These are phyloP conservation scores for Tuber melanosporum DNA, from an alignment of 495 filamentous ascomycete species.

Conservation along the genomic window DNA sequence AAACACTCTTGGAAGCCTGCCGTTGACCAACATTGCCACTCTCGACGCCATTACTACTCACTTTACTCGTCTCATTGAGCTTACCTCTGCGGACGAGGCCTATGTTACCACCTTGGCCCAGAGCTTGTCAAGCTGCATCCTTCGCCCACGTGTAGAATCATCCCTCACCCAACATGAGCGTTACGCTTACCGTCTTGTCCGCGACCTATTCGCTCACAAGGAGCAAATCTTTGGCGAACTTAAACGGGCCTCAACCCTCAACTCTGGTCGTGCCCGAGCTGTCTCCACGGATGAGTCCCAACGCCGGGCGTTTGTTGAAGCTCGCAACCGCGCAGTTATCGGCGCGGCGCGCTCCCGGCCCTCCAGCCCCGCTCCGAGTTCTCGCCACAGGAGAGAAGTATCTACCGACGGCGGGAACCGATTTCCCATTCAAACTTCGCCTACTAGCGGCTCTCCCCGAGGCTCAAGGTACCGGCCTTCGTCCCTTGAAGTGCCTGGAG, in stretches of 20 bases:
- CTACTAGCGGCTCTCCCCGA: slow-evolving; percentile 51
- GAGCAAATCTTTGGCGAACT: slow-evolving; percentile 91
- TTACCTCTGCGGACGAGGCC: slow-evolving; percentile 89
- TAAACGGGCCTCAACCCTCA: slow-evolving; percentile 74
- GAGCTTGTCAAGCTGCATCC: slow-evolving; percentile 73
- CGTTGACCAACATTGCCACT: slow-evolving; percentile 95
- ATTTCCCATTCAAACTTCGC: slow-evolving; percentile 76
- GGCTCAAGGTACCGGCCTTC: slow-evolving; percentile 29
- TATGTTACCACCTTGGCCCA: slow-evolving; percentile 73
- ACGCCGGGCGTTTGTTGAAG: slow-evolving; percentile 87
- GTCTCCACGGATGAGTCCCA: slow-evolving; percentile 96
- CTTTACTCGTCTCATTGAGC: slow-evolving; percentile 91
- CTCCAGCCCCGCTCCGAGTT: slow-evolving; percentile 63
- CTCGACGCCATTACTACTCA: slow-evolving; percentile 97
- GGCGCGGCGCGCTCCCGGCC: slow-evolving; percentile 63
- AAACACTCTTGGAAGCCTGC: slow-evolving; percentile 88
- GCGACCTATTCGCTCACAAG: slow-evolving; percentile 89
- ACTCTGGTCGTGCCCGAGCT: slow-evolving; percentile 69
- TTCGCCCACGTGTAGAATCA: slow-evolving; percentile 77
- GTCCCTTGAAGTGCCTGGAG: slow-evolving; percentile 57
- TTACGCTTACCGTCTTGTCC: slow-evolving; percentile 82
- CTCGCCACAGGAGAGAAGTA: slow-evolving; percentile 65
- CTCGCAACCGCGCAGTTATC: slow-evolving; percentile 75
- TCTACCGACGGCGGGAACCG: slow-evolving; percentile 71
- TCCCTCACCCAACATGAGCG: slow-evolving; percentile 92